A percentile compares a stretch with the other conserved stretches of the same genome.
Conservation (phyloP, 257 asterid genomes). For the Paraleonurus japonicus region DNA sequence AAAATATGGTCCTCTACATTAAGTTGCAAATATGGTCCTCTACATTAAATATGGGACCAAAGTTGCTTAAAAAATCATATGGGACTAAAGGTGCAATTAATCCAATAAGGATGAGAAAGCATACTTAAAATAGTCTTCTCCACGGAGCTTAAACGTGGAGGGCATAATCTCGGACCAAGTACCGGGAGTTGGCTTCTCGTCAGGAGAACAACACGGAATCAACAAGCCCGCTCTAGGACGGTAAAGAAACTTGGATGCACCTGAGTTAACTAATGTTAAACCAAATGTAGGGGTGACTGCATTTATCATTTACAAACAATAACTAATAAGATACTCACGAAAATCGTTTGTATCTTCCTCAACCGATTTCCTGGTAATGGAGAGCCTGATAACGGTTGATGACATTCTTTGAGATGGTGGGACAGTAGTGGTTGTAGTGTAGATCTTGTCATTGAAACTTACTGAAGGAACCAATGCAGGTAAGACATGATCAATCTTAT, state of each 20-base stretch:
- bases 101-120: neutral
- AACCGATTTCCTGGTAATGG: slow-evolving; percentile 62
- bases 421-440: slow-evolving; percentile 33
- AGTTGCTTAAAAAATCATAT: too few relatives aligned
- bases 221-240: slow-evolving; percentile 78
- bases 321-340: slow-evolving; percentile 39
- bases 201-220: slow-evolving; percentile 56
- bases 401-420: slow-evolving; percentile 53
- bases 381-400: slow-evolving; percentile 78
- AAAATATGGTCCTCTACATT: too few relatives aligned
- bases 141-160: slow-evolving; percentile 72
- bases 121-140: slow-evolving; percentile 70
- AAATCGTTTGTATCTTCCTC: slow-evolving; percentile 51
- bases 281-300: neutral
- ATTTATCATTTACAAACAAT: neutral
- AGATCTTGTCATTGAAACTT: slow-evolving; percentile 69
- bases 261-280: slow-evolving; percentile 32
- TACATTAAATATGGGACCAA: too few relatives aligned
- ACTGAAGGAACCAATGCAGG: slow-evolving; percentile 65
- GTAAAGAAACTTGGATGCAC: slow-evolving; percentile 57
- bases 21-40: too few relatives aligned
- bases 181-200: slow-evolving; percentile 61
- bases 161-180: slow-evolving; percentile 73
- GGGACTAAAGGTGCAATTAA: neutral
- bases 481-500: slow-evolving; percentile 40